Evolutionary conservation across 192 early-diverging fungal species (phyloP).

Genomic region (Kappamyces sp.): DNA sequence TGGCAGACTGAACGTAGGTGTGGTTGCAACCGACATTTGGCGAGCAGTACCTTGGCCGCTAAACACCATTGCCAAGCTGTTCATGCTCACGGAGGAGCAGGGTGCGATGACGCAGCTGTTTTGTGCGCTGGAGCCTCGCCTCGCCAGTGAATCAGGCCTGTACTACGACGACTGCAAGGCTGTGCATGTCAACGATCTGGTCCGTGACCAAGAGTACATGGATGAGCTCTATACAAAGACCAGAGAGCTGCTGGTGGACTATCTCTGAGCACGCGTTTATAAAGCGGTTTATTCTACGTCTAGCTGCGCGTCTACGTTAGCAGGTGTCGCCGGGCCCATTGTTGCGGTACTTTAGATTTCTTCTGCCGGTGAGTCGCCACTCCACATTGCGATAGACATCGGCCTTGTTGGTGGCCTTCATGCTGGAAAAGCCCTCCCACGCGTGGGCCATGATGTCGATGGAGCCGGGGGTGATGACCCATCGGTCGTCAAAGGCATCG

Average conservation of each 20-base stretch:
- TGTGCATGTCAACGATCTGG: neutral
- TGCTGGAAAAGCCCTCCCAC: slow-evolving; percentile 16
- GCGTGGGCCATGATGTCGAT: slow-evolving; percentile 17
- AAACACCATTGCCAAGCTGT: slow-evolving; percentile 8
- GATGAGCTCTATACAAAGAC: slow-evolving; percentile 5
- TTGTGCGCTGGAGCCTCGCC: slow-evolving; percentile 9
- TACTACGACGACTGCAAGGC: slow-evolving; percentile 18
- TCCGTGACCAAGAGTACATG: slow-evolving; percentile 4
- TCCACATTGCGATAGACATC: slow-evolving; percentile 14
- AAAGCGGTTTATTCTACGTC: no score
- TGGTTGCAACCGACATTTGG: slow-evolving; percentile 18
- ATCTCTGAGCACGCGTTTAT: neutral
- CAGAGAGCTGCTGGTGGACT: slow-evolving; percentile 3
- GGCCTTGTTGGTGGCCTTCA: slow-evolving; percentile 1
- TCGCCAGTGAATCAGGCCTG: neutral
- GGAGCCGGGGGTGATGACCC: slow-evolving; percentile 15
- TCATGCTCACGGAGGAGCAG: slow-evolving; percentile 18
- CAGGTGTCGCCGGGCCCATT: slow-evolving; percentile 18
- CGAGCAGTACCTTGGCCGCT: slow-evolving; percentile 6
- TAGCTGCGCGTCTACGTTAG: no score
- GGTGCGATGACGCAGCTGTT: slow-evolving; percentile 19
- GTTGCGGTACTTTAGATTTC: slow-evolving; percentile 14
- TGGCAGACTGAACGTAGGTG: slow-evolving; percentile 1
- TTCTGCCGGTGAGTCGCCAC: slow-evolving; percentile 21
- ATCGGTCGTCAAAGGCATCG: slow-evolving; percentile 19